These are phyloP conservation scores for Zanthoxylum bungeanum DNA, from an alignment of 345 rosid species.

Conservation along the genomic window DNA sequence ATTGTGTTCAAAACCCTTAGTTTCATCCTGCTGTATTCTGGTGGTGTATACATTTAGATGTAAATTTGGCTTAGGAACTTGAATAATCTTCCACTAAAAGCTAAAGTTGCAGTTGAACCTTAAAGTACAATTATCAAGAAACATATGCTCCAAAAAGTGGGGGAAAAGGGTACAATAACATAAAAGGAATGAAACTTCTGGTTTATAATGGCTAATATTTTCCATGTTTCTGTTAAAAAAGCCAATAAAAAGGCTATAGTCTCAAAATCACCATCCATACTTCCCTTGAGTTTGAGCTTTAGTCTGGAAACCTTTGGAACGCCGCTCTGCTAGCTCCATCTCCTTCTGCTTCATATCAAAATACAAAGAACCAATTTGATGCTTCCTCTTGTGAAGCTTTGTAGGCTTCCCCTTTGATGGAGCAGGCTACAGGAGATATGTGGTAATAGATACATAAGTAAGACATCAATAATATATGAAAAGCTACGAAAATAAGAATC, in stretches of 20 bases:
- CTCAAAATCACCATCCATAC: constrained; percentile 74
- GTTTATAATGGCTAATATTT: not conserved
- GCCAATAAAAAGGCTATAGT: not conserved
- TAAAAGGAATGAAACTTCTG: not conserved
- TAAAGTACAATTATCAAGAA: too few relatives aligned
- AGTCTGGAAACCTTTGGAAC: constrained; percentile 76
- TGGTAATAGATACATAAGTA: not conserved
- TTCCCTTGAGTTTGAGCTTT: constrained; percentile 92
- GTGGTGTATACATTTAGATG: not conserved
- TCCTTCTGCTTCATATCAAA: constrained; percentile 89
- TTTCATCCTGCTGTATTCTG: not conserved
- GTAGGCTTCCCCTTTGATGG: constrained; percentile 82
- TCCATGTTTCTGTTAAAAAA: not conserved
- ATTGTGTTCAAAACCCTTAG: not conserved
- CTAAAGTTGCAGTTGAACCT: not conserved
- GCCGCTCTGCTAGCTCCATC: constrained; percentile 76
- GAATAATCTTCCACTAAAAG: not conserved
- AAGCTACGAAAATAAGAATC: not conserved
- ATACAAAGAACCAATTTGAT: constrained; percentile 78
- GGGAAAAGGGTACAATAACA: not conserved
- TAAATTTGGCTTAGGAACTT: not conserved
- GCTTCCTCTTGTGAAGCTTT: constrained; percentile 97
- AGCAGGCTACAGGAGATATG: constrained; percentile 50
- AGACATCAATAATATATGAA: not conserved
- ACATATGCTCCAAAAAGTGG: not conserved